A percentile compares a stretch with the other conserved stretches of the same genome.
These are phyloP conservation scores for Tulasnella sp. DNA, from an alignment of 768 basidiomycete species.

Conservation along the genomic window DNA sequence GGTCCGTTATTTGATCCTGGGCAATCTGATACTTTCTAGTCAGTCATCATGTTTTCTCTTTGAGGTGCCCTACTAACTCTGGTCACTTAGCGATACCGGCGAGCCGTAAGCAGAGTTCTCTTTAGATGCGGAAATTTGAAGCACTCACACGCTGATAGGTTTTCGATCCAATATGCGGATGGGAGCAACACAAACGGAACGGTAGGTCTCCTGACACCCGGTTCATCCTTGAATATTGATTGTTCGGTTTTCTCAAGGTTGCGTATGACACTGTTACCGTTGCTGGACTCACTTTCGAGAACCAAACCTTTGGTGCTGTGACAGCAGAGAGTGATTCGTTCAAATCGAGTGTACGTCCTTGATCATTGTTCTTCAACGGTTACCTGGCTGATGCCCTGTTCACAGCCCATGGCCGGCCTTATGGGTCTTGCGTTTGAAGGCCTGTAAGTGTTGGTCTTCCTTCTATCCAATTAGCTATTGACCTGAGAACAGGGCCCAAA, in stretches of 20 bases:
- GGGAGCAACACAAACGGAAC: not conserved
- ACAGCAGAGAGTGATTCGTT: not conserved
- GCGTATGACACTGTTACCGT: conserved; percentile 10
- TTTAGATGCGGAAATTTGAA: no score
- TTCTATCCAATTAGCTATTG: not conserved
- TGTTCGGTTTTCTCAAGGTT: not conserved
- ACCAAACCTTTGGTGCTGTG: conserved; percentile 1
- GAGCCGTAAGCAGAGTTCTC: not conserved
- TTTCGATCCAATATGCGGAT: not conserved
- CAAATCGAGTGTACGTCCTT: not conserved
- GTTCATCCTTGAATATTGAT: not conserved
- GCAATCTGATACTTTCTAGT: not conserved
- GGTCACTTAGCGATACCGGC: not conserved
- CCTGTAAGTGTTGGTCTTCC: not conserved
- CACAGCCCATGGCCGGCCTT: conserved; percentile 3
- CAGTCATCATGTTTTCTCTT: not conserved
- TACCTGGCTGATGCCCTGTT: not conserved
- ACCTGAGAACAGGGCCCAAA: not conserved
- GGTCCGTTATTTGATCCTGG: not conserved
- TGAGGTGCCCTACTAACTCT: not conserved
- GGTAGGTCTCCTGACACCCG: not conserved
- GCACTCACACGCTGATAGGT: not conserved
- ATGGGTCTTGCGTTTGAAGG: conserved; percentile 6
- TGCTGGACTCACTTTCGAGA: conserved; percentile 4
- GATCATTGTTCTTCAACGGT: no score